A percentile compares a stretch with the other conserved stretches of the same genome.
Conservation (phyloP, 495 filamentous ascomycete species). For the Staphylotrichum tortipilum region DNA sequence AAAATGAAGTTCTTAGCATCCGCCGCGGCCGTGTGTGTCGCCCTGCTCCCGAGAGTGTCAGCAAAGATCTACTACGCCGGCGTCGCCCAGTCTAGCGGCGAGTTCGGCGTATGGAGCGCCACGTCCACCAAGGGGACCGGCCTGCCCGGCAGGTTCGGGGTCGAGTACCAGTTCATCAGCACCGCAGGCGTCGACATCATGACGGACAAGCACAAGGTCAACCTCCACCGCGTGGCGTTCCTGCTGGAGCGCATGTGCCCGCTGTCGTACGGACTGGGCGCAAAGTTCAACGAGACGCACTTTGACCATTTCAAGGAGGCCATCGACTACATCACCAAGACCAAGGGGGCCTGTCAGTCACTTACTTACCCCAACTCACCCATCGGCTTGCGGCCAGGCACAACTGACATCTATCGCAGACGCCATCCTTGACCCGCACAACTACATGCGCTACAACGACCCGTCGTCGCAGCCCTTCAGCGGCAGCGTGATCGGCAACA, state of each 20-base stretch:
- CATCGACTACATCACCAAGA: slow-evolving; percentile 44
- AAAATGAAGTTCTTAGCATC: slow-evolving; percentile 27
- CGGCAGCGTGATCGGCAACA: slow-evolving; percentile 44
- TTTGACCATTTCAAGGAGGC: slow-evolving; percentile 41
- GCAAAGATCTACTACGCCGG: slow-evolving; percentile 47
- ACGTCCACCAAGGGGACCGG: slow-evolving; percentile 34
- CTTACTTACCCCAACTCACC: neutral
- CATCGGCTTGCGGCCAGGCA: neutral
- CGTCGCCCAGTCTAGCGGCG: slow-evolving; percentile 44
- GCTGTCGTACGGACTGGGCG: slow-evolving; percentile 37
- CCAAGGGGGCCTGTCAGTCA: slow-evolving; percentile 36
- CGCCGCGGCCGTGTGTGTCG: slow-evolving; percentile 17
- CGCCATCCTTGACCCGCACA: slow-evolving; percentile 47
- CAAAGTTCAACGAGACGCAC: slow-evolving; percentile 46
- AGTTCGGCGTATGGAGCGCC: slow-evolving; percentile 43
- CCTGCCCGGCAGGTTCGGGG: slow-evolving; percentile 42
- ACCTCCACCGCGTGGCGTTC: slow-evolving; percentile 47
- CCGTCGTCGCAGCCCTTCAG: slow-evolving; percentile 41
- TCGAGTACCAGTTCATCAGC: slow-evolving; percentile 45
- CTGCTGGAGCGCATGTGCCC: slow-evolving; percentile 49
- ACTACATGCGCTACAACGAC: slow-evolving; percentile 49
- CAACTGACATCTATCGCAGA: slow-evolving; percentile 15
- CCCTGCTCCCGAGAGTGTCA: slow-evolving; percentile 24
- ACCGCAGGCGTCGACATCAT: slow-evolving; percentile 37
- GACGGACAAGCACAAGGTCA: slow-evolving; percentile 41